These are phyloP conservation scores for Trichoderma asperelloides DNA, from an alignment of 495 filamentous ascomycete species.

Conservation along the genomic window DNA sequence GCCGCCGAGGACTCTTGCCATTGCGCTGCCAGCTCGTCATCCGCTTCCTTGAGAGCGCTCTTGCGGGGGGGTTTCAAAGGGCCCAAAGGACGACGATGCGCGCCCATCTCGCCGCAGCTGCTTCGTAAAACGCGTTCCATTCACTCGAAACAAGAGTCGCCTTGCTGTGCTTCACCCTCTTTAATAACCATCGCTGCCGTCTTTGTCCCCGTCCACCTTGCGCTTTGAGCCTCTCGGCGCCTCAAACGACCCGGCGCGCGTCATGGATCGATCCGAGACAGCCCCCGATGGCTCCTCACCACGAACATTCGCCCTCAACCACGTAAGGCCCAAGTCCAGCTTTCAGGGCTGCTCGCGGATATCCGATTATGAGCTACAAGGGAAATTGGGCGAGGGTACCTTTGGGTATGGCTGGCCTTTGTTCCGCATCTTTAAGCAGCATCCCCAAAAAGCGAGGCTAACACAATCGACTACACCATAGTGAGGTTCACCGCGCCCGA, in stretches of 20 bases:
- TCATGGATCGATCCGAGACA: slow-evolving; percentile 19
- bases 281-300: slow-evolving; percentile 25
- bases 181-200: not conserved
- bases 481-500: slow-evolving; percentile 85
- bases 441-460: not conserved
- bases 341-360: slow-evolving; percentile 86
- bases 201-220: not conserved
- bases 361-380: slow-evolving; percentile 74
- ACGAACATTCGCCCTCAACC: slow-evolving; percentile 34
- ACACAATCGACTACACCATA: slow-evolving; percentile 23
- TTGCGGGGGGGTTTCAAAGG: not conserved
- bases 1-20: not conserved
- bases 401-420: slow-evolving; percentile 56
- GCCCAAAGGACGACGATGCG: not conserved
- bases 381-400: slow-evolving; percentile 93
- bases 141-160: not conserved
- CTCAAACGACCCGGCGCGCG: not conserved
- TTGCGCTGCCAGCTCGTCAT: not conserved
- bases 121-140: not conserved
- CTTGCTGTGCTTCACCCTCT: not conserved
- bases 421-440: not conserved
- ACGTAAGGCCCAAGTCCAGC: slow-evolving; percentile 37
- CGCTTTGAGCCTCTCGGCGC: not conserved
- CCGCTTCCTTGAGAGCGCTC: not conserved
- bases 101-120: not conserved